phyloP scores from a whole-genome alignment of 768 basidiomycete species.

The Boletellus ananas region DNA sequence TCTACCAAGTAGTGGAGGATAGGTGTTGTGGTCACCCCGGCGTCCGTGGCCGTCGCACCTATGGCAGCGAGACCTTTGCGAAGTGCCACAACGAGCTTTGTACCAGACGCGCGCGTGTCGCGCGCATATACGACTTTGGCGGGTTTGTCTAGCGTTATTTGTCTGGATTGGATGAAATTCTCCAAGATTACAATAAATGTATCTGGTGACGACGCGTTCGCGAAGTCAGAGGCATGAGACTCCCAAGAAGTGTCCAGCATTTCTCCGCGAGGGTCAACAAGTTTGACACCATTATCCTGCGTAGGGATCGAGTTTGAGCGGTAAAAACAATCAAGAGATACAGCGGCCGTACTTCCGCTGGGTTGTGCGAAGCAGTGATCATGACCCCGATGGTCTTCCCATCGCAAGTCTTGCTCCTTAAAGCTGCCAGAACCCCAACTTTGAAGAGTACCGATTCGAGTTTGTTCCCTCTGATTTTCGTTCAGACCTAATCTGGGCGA shows the following conservation, averaged over 20 bases:
- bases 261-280: constrained; percentile 95
- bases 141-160: constrained; percentile 77
- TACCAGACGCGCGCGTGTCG: constrained; percentile 90
- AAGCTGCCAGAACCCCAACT: constrained; percentile 83
- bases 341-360: constrained; percentile 69
- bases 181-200: constrained; percentile 68
- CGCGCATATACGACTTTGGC: constrained; percentile 85
- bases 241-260: constrained; percentile 98
- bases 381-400: constrained; percentile 94
- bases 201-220: constrained; percentile 75
- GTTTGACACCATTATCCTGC: constrained; percentile 97
- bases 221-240: constrained; percentile 74
- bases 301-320: constrained; percentile 5
- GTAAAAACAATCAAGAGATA: background rate
- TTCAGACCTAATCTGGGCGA: constrained; percentile 7
- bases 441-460: constrained; percentile 94
- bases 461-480: constrained; percentile 48
- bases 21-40: constrained; percentile 89
- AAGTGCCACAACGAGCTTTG: constrained; percentile 67
- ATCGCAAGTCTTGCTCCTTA: constrained; percentile 88
- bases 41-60: constrained; percentile 63
- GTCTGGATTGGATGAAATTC: constrained; percentile 53
- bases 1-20: constrained; percentile 93
- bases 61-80: constrained; percentile 80
- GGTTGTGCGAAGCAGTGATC: constrained; percentile 99